Base-by-base conservation (phyloP, 108 stramenopile genomes). In the Hondaea fermentalgiana region DNA sequence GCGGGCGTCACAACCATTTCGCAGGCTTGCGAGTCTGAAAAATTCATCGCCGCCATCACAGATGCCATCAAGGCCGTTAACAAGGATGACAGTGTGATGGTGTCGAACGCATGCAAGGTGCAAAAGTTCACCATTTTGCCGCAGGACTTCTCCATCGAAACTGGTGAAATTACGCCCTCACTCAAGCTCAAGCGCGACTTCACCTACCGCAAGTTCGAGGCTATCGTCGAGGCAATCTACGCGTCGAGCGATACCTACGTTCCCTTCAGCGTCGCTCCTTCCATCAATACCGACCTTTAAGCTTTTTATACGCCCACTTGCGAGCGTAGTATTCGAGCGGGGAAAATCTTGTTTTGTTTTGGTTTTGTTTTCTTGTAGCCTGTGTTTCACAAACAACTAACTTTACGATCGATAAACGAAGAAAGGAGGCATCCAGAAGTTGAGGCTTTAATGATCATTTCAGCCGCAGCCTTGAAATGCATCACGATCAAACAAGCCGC, bases 151-250 rank as follows among this genome's bases (percentile, higher is more conserved):
- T 87, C 88, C 58, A 94, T 93, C 43, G 69, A 93, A 21, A 92
- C 90, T n/a, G 95, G 96, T 23, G 95, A 95, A 88, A 93, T 96
- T 29, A 96, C 96, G 35, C 95, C 96, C 5, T 95, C 95, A 14
- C 59, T 96, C 87, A 96, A 96, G 89, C 89, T 96, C 72, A 96
- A 96, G 92, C 92, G 96, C 19, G 71, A 87, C 44, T 90, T 94
- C 19, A 92, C 90, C 5, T 72, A 91, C 19, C 90, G 93, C 47
- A 96, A 95, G 88, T 94, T 93, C 91, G 49, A 76, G 3, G 72
- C 89, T 45, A 42, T 93, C 72, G 92, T 94, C 72, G 93, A 92
- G 29, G 35, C 53, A n/a, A 58, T 94, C 19, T 94, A 94, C 87
- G 23, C 17, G 6, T 53, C 49, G 43, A 28, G 6, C 23, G 51